phyloP scores from a whole-genome alignment of 1,139 yeast genomes.

The Kurtzmaniella natalensis region DNA sequence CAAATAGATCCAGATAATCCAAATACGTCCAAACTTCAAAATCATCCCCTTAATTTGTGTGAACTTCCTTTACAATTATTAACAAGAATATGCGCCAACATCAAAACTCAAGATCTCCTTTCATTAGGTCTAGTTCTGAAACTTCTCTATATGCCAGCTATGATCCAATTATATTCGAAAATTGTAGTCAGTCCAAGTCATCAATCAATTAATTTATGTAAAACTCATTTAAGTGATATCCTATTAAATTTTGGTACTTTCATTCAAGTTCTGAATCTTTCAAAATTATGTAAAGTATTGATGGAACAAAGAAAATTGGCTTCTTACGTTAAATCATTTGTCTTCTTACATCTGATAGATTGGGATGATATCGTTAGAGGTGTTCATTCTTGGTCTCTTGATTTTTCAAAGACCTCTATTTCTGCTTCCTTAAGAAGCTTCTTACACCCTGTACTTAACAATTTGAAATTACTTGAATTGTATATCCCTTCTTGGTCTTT shows the following conservation, averaged over 20 bases:
- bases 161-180: slow-evolving; percentile 14
- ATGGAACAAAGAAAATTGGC: slow-evolving; percentile 11
- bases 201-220: slow-evolving; percentile 9
- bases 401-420: slow-evolving; percentile 5
- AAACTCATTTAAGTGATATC: slow-evolving; percentile 9
- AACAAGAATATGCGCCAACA: slow-evolving; percentile 5
- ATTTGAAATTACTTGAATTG: slow-evolving; percentile 5
- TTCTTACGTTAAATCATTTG: slow-evolving; percentile 11
- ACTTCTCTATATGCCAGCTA: slow-evolving; percentile 17
- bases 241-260: slow-evolving; percentile 16
- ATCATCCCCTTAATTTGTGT: background rate
- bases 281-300: slow-evolving; percentile 11
- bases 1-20: background rate
- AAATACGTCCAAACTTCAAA: background rate
- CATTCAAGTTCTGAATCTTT: slow-evolving; percentile 10
- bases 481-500: slow-evolving; percentile 7
- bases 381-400: slow-evolving; percentile 3
- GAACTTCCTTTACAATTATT: slow-evolving; percentile 5
- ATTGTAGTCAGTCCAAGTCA: slow-evolving; percentile 14
- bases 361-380: slow-evolving; percentile 5
- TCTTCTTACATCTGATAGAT: slow-evolving; percentile 10
- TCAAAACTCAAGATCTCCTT: slow-evolving; percentile 16
- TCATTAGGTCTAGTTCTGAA: slow-evolving; percentile 13
- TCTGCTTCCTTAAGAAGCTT: slow-evolving; percentile 4
- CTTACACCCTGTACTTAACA: slow-evolving; percentile 3